These are phyloP conservation scores for Iberis pinnata DNA, from an alignment of 345 rosid genomes.

Conservation along the genomic window DNA sequence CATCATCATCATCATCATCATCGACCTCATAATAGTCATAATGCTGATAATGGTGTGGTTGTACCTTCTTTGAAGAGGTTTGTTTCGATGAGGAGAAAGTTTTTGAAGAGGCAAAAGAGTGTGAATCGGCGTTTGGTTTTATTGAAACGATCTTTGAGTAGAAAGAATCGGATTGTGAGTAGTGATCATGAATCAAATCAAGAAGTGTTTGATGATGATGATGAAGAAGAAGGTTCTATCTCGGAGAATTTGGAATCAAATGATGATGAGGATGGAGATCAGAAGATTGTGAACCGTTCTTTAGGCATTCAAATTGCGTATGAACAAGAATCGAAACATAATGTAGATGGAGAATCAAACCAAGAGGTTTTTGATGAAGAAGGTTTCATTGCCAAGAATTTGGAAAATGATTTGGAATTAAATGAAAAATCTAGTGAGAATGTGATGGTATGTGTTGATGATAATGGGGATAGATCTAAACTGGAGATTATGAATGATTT, in stretches of 20 bases:
- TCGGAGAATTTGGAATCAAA: no score
- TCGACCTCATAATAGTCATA: constrained; percentile 45
- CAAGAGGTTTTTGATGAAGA: constrained; percentile 19
- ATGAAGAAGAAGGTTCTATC: not conserved
- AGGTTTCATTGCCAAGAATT: constrained; percentile 12
- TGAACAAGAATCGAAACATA: no score
- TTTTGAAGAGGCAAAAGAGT: constrained; percentile 42
- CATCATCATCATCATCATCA: constrained; percentile 65
- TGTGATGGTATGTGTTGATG: constrained; percentile 11
- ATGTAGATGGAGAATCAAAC: constrained; percentile 16
- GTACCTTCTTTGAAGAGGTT: constrained; percentile 53
- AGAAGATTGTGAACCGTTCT: no score
- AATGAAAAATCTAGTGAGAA: constrained; percentile 1
- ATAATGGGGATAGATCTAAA: constrained; percentile 1
- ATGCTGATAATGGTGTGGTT: constrained; percentile 12
- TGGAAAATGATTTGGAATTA: constrained; percentile 11
- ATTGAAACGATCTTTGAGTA: constrained; percentile 29
- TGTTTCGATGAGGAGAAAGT: constrained; percentile 53
- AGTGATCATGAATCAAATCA: constrained; percentile 20
- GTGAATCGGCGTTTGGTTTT: constrained; percentile 34
- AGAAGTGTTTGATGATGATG: constrained; percentile 13
- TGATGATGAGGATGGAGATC: no score
- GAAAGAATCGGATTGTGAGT: constrained; percentile 23
- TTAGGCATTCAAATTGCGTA: no score
- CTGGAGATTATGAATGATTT: constrained; percentile 11